These are phyloP conservation scores for Blastocystis sp. DNA, from an alignment of 352 stramenopile genomes.

Conservation along the genomic window DNA sequence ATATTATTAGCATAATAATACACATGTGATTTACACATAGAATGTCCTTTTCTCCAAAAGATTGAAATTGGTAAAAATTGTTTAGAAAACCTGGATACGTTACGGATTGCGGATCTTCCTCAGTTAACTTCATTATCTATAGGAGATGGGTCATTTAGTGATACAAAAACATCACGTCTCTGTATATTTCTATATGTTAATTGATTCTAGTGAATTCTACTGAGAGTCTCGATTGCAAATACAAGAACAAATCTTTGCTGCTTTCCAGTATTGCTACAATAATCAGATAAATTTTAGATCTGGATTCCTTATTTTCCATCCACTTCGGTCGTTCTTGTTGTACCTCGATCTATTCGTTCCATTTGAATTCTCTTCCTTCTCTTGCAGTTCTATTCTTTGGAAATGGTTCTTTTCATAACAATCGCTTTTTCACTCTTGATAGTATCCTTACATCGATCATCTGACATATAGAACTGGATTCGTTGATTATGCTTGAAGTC, in stretches of 20 bases:
- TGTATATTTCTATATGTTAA: background rate
- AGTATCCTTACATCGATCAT: background rate
- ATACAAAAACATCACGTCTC: background rate
- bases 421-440: background rate
- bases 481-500: conserved; percentile 20
- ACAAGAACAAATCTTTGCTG: conserved; percentile 51
- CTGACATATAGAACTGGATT: background rate
- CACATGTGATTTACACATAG: background rate
- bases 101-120: conserved; percentile 12
- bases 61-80: conserved; percentile 38
- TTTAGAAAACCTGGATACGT: background rate
- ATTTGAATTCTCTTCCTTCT: background rate
- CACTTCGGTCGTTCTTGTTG: conserved; percentile 7
- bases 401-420: background rate
- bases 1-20: background rate
- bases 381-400: conserved; percentile 40
- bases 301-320: conserved; percentile 16
- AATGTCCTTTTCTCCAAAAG: conserved; percentile 11
- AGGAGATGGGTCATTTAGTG: conserved; percentile 19
- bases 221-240: background rate
- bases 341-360: conserved; percentile 26
- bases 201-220: background rate
- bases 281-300: background rate
- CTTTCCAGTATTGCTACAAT: background rate
- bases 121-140: conserved; percentile 10